Conservation (phyloP, 2,329 filamentous ascomycete species). For the Botrytis hyacinthi region DNA sequence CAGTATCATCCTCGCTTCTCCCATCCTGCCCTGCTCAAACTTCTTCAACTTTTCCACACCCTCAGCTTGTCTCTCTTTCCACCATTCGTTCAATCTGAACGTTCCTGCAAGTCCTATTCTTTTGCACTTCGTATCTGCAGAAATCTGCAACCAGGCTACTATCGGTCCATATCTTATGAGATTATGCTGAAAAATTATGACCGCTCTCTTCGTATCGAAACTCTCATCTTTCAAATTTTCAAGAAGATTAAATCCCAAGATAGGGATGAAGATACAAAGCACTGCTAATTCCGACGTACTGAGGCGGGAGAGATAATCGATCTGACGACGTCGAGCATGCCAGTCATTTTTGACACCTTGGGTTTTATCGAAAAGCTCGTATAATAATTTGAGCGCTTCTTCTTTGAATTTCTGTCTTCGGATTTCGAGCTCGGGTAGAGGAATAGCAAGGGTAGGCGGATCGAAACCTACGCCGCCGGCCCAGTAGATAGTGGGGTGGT, state of each 20-base stretch:
- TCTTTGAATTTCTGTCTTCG: conserved; percentile 4
- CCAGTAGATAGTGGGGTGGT: neutral
- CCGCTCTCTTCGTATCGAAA: neutral
- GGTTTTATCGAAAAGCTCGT: conserved; percentile 3
- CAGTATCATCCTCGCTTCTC: conserved; percentile 1
- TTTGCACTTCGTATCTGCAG: neutral
- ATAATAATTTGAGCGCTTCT: conserved; percentile 5
- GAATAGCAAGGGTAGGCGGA: neutral
- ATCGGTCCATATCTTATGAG: conserved; percentile 6
- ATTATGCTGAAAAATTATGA: conserved; percentile 5
- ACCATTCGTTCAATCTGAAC: conserved; percentile 8
- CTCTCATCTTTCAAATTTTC: neutral
- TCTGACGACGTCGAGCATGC: neutral
- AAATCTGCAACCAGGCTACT: conserved; percentile 12
- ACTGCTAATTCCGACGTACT: conserved; percentile 1
- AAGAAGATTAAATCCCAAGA: neutral
- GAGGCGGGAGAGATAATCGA: neutral
- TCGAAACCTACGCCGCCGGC: neutral
- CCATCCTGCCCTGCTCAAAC: neutral
- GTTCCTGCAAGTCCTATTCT: neutral
- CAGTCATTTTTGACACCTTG: conserved; percentile 1
- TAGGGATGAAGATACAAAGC: conserved; percentile 7
- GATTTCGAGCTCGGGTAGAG: neutral
- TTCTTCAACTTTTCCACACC: neutral
- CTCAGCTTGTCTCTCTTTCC: neutral